Conservation (phyloP, 352 stramenopile species). For the Globisporangium paroecandrum region DNA sequence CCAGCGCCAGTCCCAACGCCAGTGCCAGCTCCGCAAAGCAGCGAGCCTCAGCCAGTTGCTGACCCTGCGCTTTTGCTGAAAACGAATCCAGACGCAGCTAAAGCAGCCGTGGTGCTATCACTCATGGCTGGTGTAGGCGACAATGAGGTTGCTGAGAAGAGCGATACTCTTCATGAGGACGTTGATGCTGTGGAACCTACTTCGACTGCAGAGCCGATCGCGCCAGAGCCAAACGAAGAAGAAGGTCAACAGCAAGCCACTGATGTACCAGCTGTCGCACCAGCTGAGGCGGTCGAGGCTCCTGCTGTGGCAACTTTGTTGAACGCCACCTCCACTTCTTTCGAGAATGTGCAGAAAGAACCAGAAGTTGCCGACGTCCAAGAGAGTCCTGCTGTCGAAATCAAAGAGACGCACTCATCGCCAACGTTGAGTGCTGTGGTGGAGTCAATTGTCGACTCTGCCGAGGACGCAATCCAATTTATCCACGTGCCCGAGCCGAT, state of each 20-base stretch:
- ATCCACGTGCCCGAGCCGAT: neutral
- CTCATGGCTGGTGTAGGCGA: neutral
- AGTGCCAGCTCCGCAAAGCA: neutral
- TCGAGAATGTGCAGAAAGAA: neutral
- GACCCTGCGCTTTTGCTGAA: neutral
- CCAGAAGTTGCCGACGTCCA: neutral
- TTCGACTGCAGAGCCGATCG: neutral
- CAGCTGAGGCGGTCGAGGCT: neutral
- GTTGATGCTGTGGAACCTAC: neutral
- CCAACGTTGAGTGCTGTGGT: neutral
- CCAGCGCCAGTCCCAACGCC: neutral
- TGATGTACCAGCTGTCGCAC: neutral
- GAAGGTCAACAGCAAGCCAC: neutral
- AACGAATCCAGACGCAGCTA: neutral
- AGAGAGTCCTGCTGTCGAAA: neutral
- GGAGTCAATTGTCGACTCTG: neutral
- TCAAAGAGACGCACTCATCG: neutral
- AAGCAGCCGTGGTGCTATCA: neutral
- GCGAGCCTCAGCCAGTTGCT: neutral
- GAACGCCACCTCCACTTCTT: neutral
- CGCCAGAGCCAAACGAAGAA: neutral
- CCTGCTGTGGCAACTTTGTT: neutral
- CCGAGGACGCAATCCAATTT: neutral
- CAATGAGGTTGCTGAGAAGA: neutral
- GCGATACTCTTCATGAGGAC: neutral